Evolutionary conservation across 495 filamentous ascomycete species (phyloP), one percentile per base, ranked within the genome.

Genomic region (Glonium stellatum): DNA sequence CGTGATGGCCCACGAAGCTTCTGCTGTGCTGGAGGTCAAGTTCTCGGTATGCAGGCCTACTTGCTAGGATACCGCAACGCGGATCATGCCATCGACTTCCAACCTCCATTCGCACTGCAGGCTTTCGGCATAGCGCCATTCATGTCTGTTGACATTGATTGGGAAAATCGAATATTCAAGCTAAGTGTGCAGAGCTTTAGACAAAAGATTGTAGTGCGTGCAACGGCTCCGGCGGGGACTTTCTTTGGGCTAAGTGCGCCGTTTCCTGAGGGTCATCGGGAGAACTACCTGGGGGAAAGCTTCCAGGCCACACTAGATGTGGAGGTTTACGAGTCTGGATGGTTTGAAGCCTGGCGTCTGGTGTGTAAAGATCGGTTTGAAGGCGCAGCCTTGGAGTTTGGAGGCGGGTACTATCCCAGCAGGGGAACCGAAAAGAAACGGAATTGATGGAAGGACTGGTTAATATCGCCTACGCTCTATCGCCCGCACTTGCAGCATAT

Each of bases 41-140:
- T 75, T 9, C 47, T 79, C 6, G 72, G 75, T 9, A 66, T 76
- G 61, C 71, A 75, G 27, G 77, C 76, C 11, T 79, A 70, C 49
- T 61, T 79, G 1, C 57, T 78, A 1, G 75, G 73, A 47, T 68
- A 65, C 31, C 25, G 39, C 9, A 66, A 66, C 47, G 55, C 64
- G 4, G 49, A 59, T 19, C 53, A 63, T 4, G 61, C 70, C 25
- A 44, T 76, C 44, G 64, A 71, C 50, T 71, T 74, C 55, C 48
- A 62, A 21, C 73, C 73, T 0, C 72, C 73, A 1, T 71, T 69
- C 36, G 66, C 71, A 22, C 27, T 71, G 2, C 42, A 62, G 6
- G 22, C 65, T 5, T 58, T 66, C 19, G 64, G 65, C 10, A 8
- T 72, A 10, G 63, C 66, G 13, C 74, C 72, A 4, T 73, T 72